phyloP scores from a whole-genome alignment of 768 basidiomycete genomes.

The Trametes cingulata region DNA sequence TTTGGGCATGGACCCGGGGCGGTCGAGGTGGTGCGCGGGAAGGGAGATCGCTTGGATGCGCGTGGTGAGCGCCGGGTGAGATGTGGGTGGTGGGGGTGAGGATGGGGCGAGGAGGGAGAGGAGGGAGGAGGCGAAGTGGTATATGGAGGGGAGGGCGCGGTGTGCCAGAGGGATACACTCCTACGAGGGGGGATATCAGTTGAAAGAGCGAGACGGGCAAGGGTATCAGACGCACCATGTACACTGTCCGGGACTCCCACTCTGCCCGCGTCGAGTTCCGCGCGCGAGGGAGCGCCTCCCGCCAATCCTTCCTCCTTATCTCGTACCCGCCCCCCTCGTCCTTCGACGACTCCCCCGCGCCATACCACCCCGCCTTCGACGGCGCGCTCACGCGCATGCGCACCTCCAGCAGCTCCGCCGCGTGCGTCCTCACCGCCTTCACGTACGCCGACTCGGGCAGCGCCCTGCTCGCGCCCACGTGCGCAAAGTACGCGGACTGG shows the following conservation, averaged over 20 bases:
- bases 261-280: slow-evolving; percentile 39
- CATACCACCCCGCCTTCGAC: slow-evolving; percentile 41
- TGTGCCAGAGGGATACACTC: slow-evolving; percentile 66
- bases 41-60: slow-evolving; percentile 54
- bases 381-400: slow-evolving; percentile 57
- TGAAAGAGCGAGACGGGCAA: neutral
- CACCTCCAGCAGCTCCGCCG: slow-evolving; percentile 51
- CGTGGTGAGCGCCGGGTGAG: neutral
- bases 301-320: slow-evolving; percentile 56
- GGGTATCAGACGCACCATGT: slow-evolving; percentile 52
- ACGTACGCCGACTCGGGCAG: slow-evolving; percentile 50
- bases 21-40: slow-evolving; percentile 66
- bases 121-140: slow-evolving; percentile 40
- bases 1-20: slow-evolving; percentile 50
- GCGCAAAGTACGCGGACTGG: slow-evolving; percentile 37
- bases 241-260: slow-evolving; percentile 68
- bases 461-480: slow-evolving; percentile 26
- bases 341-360: slow-evolving; percentile 21
- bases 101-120: neutral
- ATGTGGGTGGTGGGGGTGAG: too few relatives aligned
- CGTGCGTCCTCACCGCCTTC: slow-evolving; percentile 58
- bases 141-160: slow-evolving; percentile 52
- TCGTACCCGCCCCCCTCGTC: slow-evolving; percentile 60
- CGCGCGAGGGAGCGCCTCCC: slow-evolving; percentile 23
- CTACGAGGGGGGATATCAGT: slow-evolving; percentile 37